Evolutionary conservation across 2,329 filamentous ascomycete species (phyloP).

Genomic region (Xylariaceae sp.): DNA sequence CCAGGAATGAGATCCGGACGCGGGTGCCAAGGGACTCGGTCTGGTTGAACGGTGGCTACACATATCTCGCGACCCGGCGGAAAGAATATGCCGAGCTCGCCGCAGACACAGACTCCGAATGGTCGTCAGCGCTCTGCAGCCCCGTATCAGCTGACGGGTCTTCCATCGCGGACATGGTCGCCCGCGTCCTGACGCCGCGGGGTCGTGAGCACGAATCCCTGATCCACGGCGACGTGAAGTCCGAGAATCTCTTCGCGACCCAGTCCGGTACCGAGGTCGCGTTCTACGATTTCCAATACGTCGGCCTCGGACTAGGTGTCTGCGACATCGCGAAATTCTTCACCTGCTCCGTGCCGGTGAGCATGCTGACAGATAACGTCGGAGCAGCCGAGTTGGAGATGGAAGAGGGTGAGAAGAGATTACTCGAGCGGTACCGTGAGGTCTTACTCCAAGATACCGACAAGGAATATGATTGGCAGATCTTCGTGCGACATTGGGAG

Average conservation of each 20-base stretch:
- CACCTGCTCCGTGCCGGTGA: slow-evolving; percentile 57
- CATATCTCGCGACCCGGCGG: slow-evolving; percentile 59
- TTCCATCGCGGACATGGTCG: slow-evolving; percentile 49
- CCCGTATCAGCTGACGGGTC: slow-evolving; percentile 22
- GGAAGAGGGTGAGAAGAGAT: slow-evolving; percentile 39
- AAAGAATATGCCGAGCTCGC: slow-evolving; percentile 49
- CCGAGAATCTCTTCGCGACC: slow-evolving; percentile 60
- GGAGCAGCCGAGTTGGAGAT: slow-evolving; percentile 3
- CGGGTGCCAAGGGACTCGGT: slow-evolving; percentile 36
- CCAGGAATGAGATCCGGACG: slow-evolving; percentile 14
- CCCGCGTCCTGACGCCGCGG: slow-evolving; percentile 44
- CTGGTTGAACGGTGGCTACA: slow-evolving; percentile 63
- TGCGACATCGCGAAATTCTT: slow-evolving; percentile 64
- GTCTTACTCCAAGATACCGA: slow-evolving; percentile 31
- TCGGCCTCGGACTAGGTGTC: slow-evolving; percentile 57
- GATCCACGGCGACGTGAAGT: slow-evolving; percentile 66
- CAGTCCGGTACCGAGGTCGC: slow-evolving; percentile 45
- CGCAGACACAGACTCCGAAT: slow-evolving; percentile 47
- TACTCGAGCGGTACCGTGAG: slow-evolving; percentile 48
- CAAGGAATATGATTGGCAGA: slow-evolving; percentile 47
- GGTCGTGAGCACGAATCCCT: slow-evolving; percentile 46
- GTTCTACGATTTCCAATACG: slow-evolving; percentile 67
- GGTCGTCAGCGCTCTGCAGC: slow-evolving; percentile 46
- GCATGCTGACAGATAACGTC: slow-evolving; percentile 40
- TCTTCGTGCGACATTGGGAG: slow-evolving; percentile 58